Evolutionary conservation across 2,329 filamentous ascomycete genomes (phyloP).

Genomic region (Talaromyces islandicus): DNA sequence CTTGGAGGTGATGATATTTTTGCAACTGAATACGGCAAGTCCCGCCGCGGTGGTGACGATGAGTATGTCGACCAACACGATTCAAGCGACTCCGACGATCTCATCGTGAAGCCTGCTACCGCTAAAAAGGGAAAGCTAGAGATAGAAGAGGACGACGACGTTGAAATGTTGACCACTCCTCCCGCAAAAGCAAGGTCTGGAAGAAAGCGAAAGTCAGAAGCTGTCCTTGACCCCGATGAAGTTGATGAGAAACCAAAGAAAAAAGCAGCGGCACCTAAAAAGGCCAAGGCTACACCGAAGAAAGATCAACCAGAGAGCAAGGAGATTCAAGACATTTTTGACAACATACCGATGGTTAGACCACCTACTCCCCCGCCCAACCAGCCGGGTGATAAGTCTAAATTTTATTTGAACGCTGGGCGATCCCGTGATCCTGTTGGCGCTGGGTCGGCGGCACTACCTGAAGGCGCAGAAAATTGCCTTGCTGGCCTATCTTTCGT

Average conservation of each 20-base stretch:
- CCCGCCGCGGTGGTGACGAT: conserved; percentile 54
- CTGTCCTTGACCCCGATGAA: conserved; percentile 46
- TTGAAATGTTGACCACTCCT: conserved; percentile 47
- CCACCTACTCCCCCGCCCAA: conserved; percentile 77
- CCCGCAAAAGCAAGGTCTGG: conserved; percentile 38
- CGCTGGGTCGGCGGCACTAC: conserved; percentile 63
- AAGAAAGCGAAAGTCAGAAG: conserved; percentile 55
- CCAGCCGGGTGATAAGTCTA: conserved; percentile 54
- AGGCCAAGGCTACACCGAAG: conserved; percentile 55
- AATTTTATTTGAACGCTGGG: conserved; percentile 69
- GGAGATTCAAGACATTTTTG: conserved; percentile 74
- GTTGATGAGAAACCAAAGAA: conserved; percentile 48
- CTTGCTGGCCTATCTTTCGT: conserved; percentile 86
- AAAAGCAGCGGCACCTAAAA: conserved; percentile 36
- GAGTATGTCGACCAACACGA: conserved; percentile 64
- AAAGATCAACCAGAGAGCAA: conserved; percentile 64
- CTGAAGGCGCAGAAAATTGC: conserved; percentile 80
- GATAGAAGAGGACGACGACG: conserved; percentile 36
- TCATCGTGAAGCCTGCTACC: conserved; percentile 56
- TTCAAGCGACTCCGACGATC: conserved; percentile 60
- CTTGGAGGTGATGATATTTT: conserved; percentile 77
- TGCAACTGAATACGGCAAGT: conserved; percentile 62
- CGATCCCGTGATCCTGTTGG: conserved; percentile 56
- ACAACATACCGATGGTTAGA: conserved; percentile 76
- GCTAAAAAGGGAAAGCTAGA: conserved; percentile 31